These are phyloP conservation scores for Pestalotiopsis sp. DNA, from an alignment of 2,329 filamentous ascomycete species.

Conservation along the genomic window DNA sequence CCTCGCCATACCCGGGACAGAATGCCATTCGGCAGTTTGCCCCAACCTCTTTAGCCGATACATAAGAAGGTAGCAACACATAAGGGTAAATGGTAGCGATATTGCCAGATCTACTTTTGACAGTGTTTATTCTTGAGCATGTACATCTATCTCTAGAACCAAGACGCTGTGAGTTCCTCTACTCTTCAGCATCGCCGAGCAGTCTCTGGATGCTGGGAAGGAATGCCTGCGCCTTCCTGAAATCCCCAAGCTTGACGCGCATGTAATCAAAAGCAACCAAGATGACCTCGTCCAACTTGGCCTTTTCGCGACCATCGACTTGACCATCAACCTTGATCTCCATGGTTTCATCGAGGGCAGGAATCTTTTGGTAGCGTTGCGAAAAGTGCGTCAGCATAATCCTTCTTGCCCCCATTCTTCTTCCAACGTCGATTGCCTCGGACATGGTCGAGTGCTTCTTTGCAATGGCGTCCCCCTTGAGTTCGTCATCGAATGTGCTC, in stretches of 20 bases:
- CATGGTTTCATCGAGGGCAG: conserved; percentile 45
- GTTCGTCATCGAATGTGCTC: conserved; percentile 91
- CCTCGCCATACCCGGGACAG: neutral
- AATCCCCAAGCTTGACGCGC: conserved; percentile 55
- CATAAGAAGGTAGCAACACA: neutral
- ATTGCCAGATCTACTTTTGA: neutral
- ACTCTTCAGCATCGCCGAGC: conserved; percentile 22
- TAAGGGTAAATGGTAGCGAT: neutral
- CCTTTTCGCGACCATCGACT: conserved; percentile 29
- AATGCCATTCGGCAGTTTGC: neutral
- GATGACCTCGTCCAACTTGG: conserved; percentile 56
- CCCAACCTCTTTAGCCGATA: neutral
- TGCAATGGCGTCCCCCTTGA: conserved; percentile 73
- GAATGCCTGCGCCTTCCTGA: conserved; percentile 35
- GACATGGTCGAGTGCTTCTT: conserved; percentile 91
- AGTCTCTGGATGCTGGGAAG: conserved; percentile 33
- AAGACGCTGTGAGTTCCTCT: neutral
- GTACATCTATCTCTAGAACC: too few species aligned
- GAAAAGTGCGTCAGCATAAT: conserved; percentile 93
- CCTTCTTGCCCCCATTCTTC: conserved; percentile 76
- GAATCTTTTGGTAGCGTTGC: conserved; percentile 85
- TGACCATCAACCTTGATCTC: conserved; percentile 23
- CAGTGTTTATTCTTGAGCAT: neutral
- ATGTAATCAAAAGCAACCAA: conserved; percentile 81
- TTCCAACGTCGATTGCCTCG: conserved; percentile 80